These are phyloP conservation scores for Pezicula radicicola DNA, from an alignment of 2,329 filamentous ascomycete species.

Conservation along the genomic window DNA sequence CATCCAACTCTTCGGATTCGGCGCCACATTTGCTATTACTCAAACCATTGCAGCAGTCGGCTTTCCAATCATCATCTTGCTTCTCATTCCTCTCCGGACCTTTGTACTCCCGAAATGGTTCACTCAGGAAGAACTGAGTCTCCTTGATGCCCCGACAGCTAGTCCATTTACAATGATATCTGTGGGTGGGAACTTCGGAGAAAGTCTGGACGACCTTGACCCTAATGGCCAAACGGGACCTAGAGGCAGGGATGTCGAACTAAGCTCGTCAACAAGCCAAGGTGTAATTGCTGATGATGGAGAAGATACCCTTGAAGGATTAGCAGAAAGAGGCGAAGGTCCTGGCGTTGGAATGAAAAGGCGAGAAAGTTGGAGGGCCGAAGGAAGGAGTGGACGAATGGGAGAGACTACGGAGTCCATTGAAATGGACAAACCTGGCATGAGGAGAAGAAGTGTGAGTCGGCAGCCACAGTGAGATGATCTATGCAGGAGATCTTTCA, in stretches of 20 bases:
- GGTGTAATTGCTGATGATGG: conserved; percentile 5
- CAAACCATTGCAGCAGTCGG: conserved; percentile 81
- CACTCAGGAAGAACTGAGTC: conserved; percentile 53
- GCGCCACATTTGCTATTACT: conserved; percentile 77
- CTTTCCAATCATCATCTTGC: conserved; percentile 72
- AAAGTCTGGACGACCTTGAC: conserved; percentile 21
- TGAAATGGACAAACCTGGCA: conserved; percentile 22
- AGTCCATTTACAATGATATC: conserved; percentile 75
- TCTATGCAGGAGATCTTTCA: no score
- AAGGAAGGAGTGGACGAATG: conserved; percentile 10
- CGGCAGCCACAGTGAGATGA: conserved; percentile 15
- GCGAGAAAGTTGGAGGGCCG: conserved; percentile 4
- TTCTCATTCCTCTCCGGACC: conserved; percentile 64
- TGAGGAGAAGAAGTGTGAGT: conserved; percentile 22
- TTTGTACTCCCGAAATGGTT: conserved; percentile 62
- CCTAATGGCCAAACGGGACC: background rate
- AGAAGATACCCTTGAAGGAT: conserved; percentile 19
- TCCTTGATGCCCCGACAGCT: conserved; percentile 72
- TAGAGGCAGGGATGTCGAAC: conserved; percentile 9
- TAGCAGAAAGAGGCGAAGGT: conserved; percentile 20
- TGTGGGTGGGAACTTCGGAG: conserved; percentile 61
- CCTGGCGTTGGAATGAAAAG: conserved; percentile 8
- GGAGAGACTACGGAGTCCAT: conserved; percentile 12
- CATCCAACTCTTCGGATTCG: conserved; percentile 68
- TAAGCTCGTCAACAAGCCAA: background rate